phyloP scores from a whole-genome alignment of 495 filamentous ascomycete species.

The Penicillium coffeae region DNA sequence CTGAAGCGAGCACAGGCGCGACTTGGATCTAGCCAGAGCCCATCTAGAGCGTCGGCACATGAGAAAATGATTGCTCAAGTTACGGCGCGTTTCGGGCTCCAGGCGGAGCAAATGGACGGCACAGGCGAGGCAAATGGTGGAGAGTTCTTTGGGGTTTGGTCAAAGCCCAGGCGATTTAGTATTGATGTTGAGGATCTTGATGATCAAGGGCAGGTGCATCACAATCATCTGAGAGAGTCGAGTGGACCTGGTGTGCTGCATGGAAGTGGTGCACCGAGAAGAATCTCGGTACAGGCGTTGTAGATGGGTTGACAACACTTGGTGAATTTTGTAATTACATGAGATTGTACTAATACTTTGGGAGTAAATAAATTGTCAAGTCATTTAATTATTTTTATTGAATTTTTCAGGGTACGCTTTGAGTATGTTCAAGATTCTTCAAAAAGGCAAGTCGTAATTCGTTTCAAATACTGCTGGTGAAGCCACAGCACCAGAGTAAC shows the following conservation, averaged over 20 bases:
- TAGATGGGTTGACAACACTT: too few relatives aligned
- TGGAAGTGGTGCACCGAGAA: slow-evolving; percentile 25
- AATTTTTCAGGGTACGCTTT: too few relatives aligned
- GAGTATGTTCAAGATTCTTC: neutral
- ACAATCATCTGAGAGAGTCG: slow-evolving; percentile 36
- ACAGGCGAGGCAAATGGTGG: slow-evolving; percentile 23
- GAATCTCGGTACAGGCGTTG: slow-evolving; percentile 27
- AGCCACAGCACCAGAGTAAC: too few relatives aligned
- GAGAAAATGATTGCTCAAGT: slow-evolving; percentile 28
- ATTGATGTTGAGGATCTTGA: slow-evolving; percentile 37
- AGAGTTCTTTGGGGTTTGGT: slow-evolving; percentile 35
- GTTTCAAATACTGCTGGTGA: too few relatives aligned
- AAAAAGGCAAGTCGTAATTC: neutral
- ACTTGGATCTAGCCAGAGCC: slow-evolving; percentile 19
- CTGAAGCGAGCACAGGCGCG: slow-evolving; percentile 42
- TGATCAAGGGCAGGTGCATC: slow-evolving; percentile 25
- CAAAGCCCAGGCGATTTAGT: slow-evolving; percentile 37
- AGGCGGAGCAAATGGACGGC: slow-evolving; percentile 21
- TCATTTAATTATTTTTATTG: neutral
- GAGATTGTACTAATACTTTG: too few relatives aligned
- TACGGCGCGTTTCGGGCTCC: slow-evolving; percentile 30
- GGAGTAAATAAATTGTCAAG: neutral
- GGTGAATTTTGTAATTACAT: too few relatives aligned
- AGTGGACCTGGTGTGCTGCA: slow-evolving; percentile 31
- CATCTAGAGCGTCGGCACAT: slow-evolving; percentile 19